Evolutionary conservation across 2,329 filamentous ascomycete genomes (phyloP).

Genomic region (Ophiostoma triangulosporum): DNA sequence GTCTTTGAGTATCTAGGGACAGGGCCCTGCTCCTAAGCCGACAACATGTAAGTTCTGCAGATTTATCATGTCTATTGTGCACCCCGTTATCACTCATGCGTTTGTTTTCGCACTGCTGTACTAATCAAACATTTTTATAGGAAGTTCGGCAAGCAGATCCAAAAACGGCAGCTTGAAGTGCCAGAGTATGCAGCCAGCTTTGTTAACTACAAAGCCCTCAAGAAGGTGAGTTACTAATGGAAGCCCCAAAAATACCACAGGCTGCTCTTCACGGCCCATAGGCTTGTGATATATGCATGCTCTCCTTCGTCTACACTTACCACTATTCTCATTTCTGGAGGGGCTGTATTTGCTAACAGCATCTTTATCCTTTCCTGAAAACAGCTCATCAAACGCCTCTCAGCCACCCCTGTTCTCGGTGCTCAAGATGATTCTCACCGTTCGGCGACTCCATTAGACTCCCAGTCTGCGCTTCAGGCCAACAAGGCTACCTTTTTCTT

Average conservation of each 20-base stretch:
- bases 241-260: not conserved
- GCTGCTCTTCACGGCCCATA: not conserved
- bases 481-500: slow-evolving; percentile 99
- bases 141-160: slow-evolving; percentile 99
- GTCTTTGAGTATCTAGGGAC: not conserved
- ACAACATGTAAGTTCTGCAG: not conserved
- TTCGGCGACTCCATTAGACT: slow-evolving; percentile 42
- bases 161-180: slow-evolving; percentile 96
- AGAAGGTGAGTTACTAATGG: slow-evolving; percentile 49
- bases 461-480: slow-evolving; percentile 81
- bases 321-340: not conserved
- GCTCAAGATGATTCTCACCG: slow-evolving; percentile 54
- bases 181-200: slow-evolving; percentile 99
- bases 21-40: not conserved
- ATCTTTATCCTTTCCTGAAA: not conserved
- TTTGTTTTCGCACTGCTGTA: not conserved
- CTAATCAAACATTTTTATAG: slow-evolving; percentile 31
- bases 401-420: slow-evolving; percentile 72
- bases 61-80: too few relatives aligned
- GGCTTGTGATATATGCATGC: not conserved
- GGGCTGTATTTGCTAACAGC: not conserved
- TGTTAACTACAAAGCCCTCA: slow-evolving; percentile 97
- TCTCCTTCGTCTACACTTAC: not conserved
- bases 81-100: too few relatives aligned
- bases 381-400: slow-evolving; percentile 96